Evolutionary conservation across 2,329 filamentous ascomycete genomes (phyloP).

Genomic region (Nothomitra cinnamomea): DNA sequence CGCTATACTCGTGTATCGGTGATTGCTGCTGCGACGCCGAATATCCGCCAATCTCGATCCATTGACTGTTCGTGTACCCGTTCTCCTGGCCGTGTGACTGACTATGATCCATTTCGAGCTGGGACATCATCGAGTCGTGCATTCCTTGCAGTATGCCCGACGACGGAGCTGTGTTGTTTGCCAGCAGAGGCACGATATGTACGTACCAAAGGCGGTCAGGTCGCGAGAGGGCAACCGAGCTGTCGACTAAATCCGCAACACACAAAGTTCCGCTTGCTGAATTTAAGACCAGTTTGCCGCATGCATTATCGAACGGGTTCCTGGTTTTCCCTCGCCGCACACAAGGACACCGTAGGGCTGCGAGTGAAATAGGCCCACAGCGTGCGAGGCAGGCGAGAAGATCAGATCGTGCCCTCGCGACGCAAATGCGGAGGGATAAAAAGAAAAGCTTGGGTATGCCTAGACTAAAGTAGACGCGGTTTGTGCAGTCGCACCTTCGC

Average conservation of each 20-base stretch:
- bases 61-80: slow-evolving; percentile 27
- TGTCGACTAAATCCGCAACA: slow-evolving; percentile 3
- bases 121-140: slow-evolving; percentile 23
- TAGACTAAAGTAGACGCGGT: too few species aligned
- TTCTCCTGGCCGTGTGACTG: slow-evolving; percentile 25
- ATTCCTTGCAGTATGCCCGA: slow-evolving; percentile 12
- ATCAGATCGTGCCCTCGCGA: not conserved
- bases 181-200: not conserved
- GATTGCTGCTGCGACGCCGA: slow-evolving; percentile 26
- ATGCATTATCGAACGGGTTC: slow-evolving; percentile 2
- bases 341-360: not conserved
- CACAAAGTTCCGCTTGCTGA: slow-evolving; percentile 3
- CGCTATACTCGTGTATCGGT: slow-evolving; percentile 50
- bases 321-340: not conserved
- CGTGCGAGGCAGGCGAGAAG: not conserved
- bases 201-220: not conserved
- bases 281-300: slow-evolving; percentile 1
- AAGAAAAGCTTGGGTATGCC: not conserved
- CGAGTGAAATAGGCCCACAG: not conserved
- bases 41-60: slow-evolving; percentile 29
- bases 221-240: slow-evolving; percentile 1
- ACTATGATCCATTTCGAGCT: slow-evolving; percentile 12
- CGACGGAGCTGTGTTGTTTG: not conserved
- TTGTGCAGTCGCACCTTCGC: not conserved
- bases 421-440: not conserved